phyloP scores from a whole-genome alignment of 2,329 filamentous ascomycete species.

The Lachnellula cervina region DNA sequence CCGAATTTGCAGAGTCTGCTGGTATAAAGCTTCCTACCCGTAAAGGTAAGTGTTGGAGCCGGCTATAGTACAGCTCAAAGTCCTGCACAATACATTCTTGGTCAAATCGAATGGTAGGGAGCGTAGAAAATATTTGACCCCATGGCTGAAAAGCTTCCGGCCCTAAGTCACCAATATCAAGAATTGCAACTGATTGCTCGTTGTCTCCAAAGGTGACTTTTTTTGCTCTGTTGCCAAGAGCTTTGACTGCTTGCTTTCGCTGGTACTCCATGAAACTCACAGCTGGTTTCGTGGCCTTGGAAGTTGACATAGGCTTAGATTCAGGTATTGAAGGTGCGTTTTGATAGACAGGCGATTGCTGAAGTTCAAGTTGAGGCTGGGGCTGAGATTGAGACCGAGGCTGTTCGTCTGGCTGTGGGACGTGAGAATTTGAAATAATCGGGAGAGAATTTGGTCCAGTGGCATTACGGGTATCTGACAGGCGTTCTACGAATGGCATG shows the following conservation, averaged over 20 bases:
- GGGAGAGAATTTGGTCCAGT: too few species aligned
- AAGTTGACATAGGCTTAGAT: background rate
- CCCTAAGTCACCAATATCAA: conserved; percentile 20
- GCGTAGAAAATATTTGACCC: conserved; percentile 10
- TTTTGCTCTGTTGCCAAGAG: conserved; percentile 12
- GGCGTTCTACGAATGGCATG: background rate
- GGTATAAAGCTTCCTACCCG: conserved; percentile 15
- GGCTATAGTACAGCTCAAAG: conserved; percentile 14
- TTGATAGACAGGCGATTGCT: too few species aligned
- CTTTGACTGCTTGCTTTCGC: conserved; percentile 5
- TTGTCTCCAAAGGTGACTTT: conserved; percentile 21
- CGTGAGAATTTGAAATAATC: too few species aligned
- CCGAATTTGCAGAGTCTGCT: conserved; percentile 5
- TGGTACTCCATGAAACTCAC: conserved; percentile 11
- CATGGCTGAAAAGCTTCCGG: conserved; percentile 6
- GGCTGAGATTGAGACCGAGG: background rate
- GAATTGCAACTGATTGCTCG: conserved; percentile 2
- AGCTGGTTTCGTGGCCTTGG: conserved; percentile 1
- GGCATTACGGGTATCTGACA: too few species aligned
- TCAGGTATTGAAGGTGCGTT: background rate
- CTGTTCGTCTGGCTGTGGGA: background rate
- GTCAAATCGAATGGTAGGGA: conserved; percentile 17
- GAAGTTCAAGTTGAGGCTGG: too few species aligned
- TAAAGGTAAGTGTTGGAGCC: conserved; percentile 2
- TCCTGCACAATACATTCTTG: conserved; percentile 25